These are phyloP conservation scores for Globisporangium lucens DNA, from an alignment of 352 stramenopile genomes.

Conservation along the genomic window DNA sequence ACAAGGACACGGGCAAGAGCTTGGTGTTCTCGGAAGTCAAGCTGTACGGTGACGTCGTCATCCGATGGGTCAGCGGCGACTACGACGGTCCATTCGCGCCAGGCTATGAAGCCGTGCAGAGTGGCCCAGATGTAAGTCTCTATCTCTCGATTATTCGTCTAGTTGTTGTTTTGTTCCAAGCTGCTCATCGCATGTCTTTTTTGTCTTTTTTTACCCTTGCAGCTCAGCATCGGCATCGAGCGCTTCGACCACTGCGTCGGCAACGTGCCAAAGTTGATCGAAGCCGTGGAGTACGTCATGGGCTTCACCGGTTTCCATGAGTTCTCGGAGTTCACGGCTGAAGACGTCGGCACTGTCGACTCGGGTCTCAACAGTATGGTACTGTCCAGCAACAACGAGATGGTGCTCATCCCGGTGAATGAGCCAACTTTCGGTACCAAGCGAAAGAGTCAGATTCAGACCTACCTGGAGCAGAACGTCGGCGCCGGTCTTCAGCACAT, in stretches of 20 bases:
- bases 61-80: slow-evolving; percentile 82
- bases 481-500: slow-evolving; percentile 95
- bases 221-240: slow-evolving; percentile 75
- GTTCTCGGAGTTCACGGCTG: slow-evolving; percentile 94
- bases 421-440: slow-evolving; percentile 93
- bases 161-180: background rate
- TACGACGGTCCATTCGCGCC: slow-evolving; percentile 75
- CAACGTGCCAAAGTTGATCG: slow-evolving; percentile 89
- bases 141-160: background rate
- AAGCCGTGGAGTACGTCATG: slow-evolving; percentile 83
- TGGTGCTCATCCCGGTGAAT: slow-evolving; percentile 94
- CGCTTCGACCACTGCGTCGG: slow-evolving; percentile 88
- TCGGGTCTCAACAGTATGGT: slow-evolving; percentile 95
- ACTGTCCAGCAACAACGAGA: slow-evolving; percentile 90
- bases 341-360: slow-evolving; percentile 94
- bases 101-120: slow-evolving; percentile 62
- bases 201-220: slow-evolving; percentile 11
- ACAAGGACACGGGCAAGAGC: slow-evolving; percentile 55
- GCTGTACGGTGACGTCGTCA: slow-evolving; percentile 86
- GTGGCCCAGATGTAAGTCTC: slow-evolving; percentile 18
- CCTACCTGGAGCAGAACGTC: slow-evolving; percentile 95
- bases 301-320: slow-evolving; percentile 86
- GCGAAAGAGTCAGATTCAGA: slow-evolving; percentile 95
- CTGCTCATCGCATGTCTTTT: background rate
- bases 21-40: slow-evolving; percentile 77